phyloP scores from a whole-genome alignment of 768 basidiomycete genomes.

The Rhodotorula paludigena region DNA sequence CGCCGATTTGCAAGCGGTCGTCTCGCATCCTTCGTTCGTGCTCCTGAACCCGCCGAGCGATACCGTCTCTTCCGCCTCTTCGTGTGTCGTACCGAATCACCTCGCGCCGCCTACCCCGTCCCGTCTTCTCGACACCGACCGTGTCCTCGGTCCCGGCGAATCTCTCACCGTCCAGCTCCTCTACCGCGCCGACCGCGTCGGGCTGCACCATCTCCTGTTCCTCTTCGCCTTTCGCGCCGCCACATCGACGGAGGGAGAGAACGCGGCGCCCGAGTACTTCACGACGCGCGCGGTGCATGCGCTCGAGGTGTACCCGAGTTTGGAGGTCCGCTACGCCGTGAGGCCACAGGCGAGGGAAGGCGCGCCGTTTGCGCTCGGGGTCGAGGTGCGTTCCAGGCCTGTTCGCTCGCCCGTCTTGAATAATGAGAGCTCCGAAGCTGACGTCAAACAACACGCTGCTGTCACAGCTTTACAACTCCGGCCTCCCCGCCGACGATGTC shows the following conservation, averaged over 20 bases:
- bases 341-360: conserved; percentile 50
- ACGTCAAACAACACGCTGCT: not conserved
- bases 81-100: conserved; percentile 56
- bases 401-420: not conserved
- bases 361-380: conserved; percentile 4
- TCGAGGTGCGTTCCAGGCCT: conserved; percentile 28
- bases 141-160: conserved; percentile 53
- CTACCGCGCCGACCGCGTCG: conserved; percentile 55
- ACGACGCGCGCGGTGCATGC: conserved; percentile 56
- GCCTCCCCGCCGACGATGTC: conserved; percentile 46
- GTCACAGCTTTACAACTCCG: conserved; percentile 21
- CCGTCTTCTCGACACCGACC: conserved; percentile 46
- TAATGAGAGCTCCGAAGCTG: fast-evolving
- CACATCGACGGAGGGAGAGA: conserved; percentile 45
- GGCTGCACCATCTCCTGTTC: conserved; percentile 56
- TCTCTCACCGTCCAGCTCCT: conserved; percentile 55
- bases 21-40: conserved; percentile 21
- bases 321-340: conserved; percentile 56
- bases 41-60: too few relatives aligned
- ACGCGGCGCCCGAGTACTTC: conserved; percentile 52
- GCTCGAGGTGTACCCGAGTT: conserved; percentile 60
- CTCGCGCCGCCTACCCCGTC: conserved; percentile 54
- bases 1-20: conserved; percentile 63
- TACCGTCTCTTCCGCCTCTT: conserved; percentile 43
- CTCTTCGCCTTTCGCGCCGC: conserved; percentile 64